Percentiles rank a stretch among this genome's conserved stretches.
Conservation (phyloP, 768 basidiomycete genomes). For the Kwoniella sp. region DNA sequence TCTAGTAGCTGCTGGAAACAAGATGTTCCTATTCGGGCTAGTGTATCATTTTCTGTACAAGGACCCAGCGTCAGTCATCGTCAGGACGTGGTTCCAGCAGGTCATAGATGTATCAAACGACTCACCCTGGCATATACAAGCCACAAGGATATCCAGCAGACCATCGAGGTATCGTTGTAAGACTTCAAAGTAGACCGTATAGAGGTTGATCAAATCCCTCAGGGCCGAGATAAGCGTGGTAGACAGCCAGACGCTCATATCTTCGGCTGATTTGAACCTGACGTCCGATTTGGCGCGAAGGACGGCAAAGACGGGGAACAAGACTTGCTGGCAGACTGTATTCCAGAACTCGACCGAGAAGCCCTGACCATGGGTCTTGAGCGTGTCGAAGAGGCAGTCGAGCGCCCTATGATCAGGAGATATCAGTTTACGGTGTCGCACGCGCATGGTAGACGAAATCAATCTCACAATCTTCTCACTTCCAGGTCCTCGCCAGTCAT, state of each 20-base stretch:
- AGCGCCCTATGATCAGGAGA: slow-evolving; percentile 68
- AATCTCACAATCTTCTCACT: slow-evolving; percentile 85
- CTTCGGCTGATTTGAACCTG: slow-evolving; percentile 90
- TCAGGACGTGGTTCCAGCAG: not conserved
- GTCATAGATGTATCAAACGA: not conserved
- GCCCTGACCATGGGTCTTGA: slow-evolving; percentile 81
- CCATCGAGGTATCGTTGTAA: slow-evolving; percentile 88
- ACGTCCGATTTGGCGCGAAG: slow-evolving; percentile 85
- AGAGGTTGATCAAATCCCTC: slow-evolving; percentile 90
- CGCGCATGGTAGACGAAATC: not conserved
- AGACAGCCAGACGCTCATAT: slow-evolving; percentile 99
- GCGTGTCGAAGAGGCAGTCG: slow-evolving; percentile 91
- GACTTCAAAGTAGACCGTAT: slow-evolving; percentile 90
- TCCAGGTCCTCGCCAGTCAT: slow-evolving; percentile 99
- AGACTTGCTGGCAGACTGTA: slow-evolving; percentile 89
- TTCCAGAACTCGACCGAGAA: slow-evolving; percentile 97
- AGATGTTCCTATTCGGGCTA: slow-evolving; percentile 95
- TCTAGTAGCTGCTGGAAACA: slow-evolving; percentile 95
- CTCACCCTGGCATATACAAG: slow-evolving; percentile 98
- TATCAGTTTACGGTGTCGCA: slow-evolving; percentile 6
- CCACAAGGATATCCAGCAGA: slow-evolving; percentile 85
- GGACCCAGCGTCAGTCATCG: too few species aligned
- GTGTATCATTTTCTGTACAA: slow-evolving; percentile 86
- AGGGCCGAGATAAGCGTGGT: slow-evolving; percentile 99
- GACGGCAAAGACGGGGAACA: slow-evolving; percentile 98